These are phyloP conservation scores for Botrytis deweyae DNA, from an alignment of 2,329 filamentous ascomycete genomes.

Conservation along the genomic window DNA sequence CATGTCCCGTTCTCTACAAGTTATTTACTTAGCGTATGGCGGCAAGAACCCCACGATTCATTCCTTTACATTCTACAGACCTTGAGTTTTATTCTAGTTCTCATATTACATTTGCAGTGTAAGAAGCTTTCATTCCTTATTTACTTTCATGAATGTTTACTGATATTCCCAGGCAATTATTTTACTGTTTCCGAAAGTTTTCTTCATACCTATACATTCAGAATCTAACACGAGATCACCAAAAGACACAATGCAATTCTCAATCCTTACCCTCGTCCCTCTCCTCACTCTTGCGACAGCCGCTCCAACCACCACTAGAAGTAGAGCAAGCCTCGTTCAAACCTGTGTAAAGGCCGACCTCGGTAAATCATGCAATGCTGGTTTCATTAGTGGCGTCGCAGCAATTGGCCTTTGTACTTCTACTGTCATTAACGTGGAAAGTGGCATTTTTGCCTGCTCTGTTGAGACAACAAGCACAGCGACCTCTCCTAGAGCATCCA, in stretches of 20 bases:
- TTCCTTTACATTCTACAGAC: neutral
- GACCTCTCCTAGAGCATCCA: neutral
- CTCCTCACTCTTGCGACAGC: neutral
- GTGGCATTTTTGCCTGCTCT: neutral
- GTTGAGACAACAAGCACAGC: neutral
- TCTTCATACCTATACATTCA: neutral
- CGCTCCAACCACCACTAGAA: neutral
- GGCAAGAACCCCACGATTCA: neutral
- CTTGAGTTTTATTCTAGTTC: neutral
- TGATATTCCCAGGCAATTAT: neutral
- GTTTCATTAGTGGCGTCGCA: neutral
- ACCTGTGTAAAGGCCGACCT: neutral
- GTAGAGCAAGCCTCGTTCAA: neutral
- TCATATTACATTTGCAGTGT: neutral
- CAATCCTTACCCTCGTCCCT: neutral
- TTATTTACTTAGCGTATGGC: neutral
- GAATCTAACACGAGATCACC: neutral
- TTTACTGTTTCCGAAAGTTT: neutral
- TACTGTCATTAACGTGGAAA: neutral
- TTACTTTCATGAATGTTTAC: neutral
- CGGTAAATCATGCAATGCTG: neutral
- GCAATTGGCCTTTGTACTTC: neutral
- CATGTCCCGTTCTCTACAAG: no score
- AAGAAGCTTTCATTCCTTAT: neutral
- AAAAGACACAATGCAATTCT: neutral